phyloP scores from a whole-genome alignment of 306 rosid species.

The Prinsepia uniflora region DNA sequence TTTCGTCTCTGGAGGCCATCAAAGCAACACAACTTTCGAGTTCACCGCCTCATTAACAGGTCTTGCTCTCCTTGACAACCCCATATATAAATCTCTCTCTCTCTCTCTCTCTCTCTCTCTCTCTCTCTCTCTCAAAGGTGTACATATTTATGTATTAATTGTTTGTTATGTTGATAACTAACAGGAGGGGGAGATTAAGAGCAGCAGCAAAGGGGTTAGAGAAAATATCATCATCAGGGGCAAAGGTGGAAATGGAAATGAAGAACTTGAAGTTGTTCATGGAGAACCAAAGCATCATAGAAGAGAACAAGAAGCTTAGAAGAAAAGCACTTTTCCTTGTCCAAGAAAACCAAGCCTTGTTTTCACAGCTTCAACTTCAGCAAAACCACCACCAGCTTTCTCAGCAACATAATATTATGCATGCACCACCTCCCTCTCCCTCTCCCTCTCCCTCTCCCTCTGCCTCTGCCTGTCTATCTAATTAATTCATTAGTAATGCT shows the following conservation, averaged over 20 bases:
- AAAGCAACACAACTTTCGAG: constrained; percentile 35
- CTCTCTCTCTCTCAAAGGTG: neutral
- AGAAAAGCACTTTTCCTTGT: constrained; percentile 69
- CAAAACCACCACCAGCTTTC: constrained; percentile 15
- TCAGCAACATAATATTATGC: constrained; percentile 11
- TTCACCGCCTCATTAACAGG: constrained; percentile 50
- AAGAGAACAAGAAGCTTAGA: constrained; percentile 71
- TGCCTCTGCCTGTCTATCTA: no score
- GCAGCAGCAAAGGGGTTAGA: constrained; percentile 30
- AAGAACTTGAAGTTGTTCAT: constrained; percentile 60
- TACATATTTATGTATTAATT: neutral
- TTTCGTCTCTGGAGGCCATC: constrained; percentile 33
- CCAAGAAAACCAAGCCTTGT: constrained; percentile 64
- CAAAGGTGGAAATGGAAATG: constrained; percentile 49
- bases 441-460: no score
- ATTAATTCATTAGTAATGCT: neutral
- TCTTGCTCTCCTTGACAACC: constrained; percentile 10
- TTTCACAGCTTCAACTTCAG: constrained; percentile 43
- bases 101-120: neutral
- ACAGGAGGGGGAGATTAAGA: constrained; percentile 45
- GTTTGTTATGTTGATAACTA: neutral
- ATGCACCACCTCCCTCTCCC: neutral
- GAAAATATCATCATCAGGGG: constrained; percentile 1
- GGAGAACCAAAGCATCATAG: constrained; percentile 63
- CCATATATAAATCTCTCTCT: neutral